Conservation (phyloP, 441 rosid genomes). For the Macaranga tanarius region DNA sequence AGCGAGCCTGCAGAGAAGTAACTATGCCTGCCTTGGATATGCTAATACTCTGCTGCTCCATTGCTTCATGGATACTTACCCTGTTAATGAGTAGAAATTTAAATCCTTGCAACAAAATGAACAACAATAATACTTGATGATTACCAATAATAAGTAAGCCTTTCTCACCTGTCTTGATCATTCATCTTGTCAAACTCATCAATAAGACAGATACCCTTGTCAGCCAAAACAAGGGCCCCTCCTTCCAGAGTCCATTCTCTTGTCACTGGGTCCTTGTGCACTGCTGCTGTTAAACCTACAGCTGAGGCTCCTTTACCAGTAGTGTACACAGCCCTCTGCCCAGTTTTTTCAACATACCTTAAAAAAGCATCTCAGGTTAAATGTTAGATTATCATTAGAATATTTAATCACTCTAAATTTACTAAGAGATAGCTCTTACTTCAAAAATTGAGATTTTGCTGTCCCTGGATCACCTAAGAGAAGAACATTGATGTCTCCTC, state of each 20-base stretch:
- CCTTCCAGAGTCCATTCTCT: slow-evolving; percentile 99
- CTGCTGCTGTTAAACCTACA: slow-evolving; percentile 97
- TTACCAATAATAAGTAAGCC: not conserved
- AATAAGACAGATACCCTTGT: slow-evolving; percentile 91
- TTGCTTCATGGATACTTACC: slow-evolving; percentile 99
- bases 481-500: slow-evolving; percentile 95
- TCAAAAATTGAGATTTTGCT: slow-evolving; percentile 95
- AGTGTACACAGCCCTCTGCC: slow-evolving; percentile 98
- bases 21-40: slow-evolving; percentile 98
- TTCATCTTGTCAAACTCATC: slow-evolving; percentile 99
- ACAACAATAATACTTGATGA: not conserved
- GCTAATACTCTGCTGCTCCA: slow-evolving; percentile 99
- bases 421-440: slow-evolving; percentile 47
- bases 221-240: slow-evolving; percentile 98
- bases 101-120: not conserved
- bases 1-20: slow-evolving; percentile 98
- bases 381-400: slow-evolving; percentile 16
- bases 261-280: slow-evolving; percentile 98
- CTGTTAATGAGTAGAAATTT: slow-evolving; percentile 36
- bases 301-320: slow-evolving; percentile 99
- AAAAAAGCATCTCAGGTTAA: slow-evolving; percentile 22
- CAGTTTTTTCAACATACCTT: slow-evolving; percentile 97
- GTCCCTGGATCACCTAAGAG: slow-evolving; percentile 97
- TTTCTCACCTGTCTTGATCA: slow-evolving; percentile 89
- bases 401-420: not conserved